A percentile compares a stretch with the other conserved stretches of the same genome.
These are phyloP conservation scores for Phaseolus lunatus DNA, from an alignment of 306 rosid species.

Conservation along the genomic window DNA sequence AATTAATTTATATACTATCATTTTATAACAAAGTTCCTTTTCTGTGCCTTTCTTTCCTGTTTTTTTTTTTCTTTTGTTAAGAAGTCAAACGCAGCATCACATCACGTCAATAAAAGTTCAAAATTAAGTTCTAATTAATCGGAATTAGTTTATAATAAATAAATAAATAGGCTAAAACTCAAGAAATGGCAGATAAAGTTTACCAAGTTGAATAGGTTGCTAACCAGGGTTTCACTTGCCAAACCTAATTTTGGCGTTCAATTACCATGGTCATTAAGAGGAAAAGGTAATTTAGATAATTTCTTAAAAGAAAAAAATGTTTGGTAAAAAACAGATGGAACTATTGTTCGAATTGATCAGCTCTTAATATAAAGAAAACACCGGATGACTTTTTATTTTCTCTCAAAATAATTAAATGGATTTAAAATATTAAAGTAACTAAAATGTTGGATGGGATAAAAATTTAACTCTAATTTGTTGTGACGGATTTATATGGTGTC, in stretches of 20 bases:
- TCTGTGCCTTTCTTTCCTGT: background rate
- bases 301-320: background rate
- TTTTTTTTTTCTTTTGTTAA: background rate
- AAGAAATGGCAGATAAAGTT: slow-evolving; percentile 28
- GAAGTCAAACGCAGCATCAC: slow-evolving; percentile 32
- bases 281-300: background rate
- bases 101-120: slow-evolving; percentile 40
- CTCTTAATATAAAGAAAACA: background rate
- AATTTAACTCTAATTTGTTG: slow-evolving; percentile 12
- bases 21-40: background rate
- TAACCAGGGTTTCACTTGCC: slow-evolving; percentile 21
- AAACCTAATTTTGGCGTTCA: slow-evolving; percentile 26
- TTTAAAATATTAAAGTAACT: background rate
- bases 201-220: slow-evolving; percentile 42
- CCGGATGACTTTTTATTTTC: background rate
- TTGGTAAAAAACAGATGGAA: background rate
- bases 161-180: background rate
- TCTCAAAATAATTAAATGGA: background rate
- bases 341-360: background rate
- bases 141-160: slow-evolving; percentile 1
- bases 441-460: background rate
- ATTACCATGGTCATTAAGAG: slow-evolving; percentile 28
- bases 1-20: background rate
- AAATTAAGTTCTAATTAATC: background rate
- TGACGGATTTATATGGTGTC: slow-evolving; percentile 18